Evolutionary conservation across 2,329 filamentous ascomycete genomes (phyloP).

Genomic region (Penicillium sp.): DNA sequence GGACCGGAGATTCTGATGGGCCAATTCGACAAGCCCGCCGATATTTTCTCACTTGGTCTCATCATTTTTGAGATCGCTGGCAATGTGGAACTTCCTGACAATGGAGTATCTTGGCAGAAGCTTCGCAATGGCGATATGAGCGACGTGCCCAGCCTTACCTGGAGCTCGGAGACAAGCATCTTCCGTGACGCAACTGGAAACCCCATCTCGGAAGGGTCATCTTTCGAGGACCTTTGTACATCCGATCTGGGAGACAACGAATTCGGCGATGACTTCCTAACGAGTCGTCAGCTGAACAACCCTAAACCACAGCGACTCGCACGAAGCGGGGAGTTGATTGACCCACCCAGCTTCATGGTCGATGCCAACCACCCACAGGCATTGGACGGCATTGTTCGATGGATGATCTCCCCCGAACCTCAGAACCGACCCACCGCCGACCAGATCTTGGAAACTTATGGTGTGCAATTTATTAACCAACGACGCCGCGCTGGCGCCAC

Average conservation of each 20-base stretch:
- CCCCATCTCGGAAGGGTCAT: constrained; percentile 52
- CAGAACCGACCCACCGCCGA: constrained; percentile 69
- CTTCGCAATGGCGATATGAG: constrained; percentile 86
- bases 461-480: constrained; percentile 74
- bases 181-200: constrained; percentile 72
- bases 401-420: constrained; percentile 81
- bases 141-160: constrained; percentile 83
- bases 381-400: constrained; percentile 77
- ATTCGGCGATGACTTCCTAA: constrained; percentile 40
- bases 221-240: constrained; percentile 45
- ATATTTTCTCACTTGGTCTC: constrained; percentile 90
- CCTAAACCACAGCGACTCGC: constrained; percentile 31
- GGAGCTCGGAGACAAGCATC: constrained; percentile 68
- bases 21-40: constrained; percentile 82
- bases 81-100: constrained; percentile 90
- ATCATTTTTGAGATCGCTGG: constrained; percentile 93
- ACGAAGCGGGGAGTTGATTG: constrained; percentile 57
- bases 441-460: constrained; percentile 69
- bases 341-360: constrained; percentile 87
- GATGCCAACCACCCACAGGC: constrained; percentile 69
- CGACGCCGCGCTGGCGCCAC: constrained; percentile 85
- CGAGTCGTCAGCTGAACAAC: constrained; percentile 24
- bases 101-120: constrained; percentile 86
- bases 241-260: constrained; percentile 46
- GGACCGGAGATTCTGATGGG: constrained; percentile 88